phyloP scores from a whole-genome alignment of 2,329 filamentous ascomycete species.

The Orbilia brochopaga region DNA sequence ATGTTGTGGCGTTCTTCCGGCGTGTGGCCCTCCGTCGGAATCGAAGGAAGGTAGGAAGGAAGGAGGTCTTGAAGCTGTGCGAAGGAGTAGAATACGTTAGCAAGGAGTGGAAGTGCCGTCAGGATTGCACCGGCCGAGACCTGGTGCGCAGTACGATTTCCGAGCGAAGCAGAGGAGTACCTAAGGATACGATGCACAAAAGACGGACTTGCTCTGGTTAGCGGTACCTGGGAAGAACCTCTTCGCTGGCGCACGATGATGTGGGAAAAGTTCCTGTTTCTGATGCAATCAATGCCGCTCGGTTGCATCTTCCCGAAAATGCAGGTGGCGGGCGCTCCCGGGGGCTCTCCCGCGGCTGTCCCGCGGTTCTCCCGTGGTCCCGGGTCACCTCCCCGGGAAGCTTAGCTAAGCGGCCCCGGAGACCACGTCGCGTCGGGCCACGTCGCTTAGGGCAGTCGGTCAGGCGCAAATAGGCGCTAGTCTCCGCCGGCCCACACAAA shows the following conservation, averaged over 20 bases:
- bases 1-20: not conserved
- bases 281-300: not conserved
- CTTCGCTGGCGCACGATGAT: slow-evolving; percentile 1
- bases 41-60: not conserved
- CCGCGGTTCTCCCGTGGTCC: too few relatives aligned
- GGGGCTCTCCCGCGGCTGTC: not conserved
- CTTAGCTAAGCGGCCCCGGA: not conserved
- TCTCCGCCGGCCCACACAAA: slow-evolving; percentile 13
- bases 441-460: slow-evolving; percentile 6
- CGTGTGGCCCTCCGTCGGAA: not conserved
- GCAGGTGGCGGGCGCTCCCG: slow-evolving; percentile 3
- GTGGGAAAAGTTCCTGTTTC: not conserved
- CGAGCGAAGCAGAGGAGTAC: not conserved
- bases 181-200: not conserved
- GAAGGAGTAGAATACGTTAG: not conserved
- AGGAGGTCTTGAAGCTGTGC: slow-evolving; percentile 1
- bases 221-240: not conserved
- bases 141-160: not conserved
- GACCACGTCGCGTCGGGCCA: not conserved
- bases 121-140: not conserved
- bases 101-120: not conserved
- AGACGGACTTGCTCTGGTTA: not conserved
- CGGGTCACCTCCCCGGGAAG: not conserved
- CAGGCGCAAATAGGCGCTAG: not conserved
- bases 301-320: slow-evolving; percentile 3